Evolutionary conservation across 768 basidiomycete genomes (phyloP), one percentile per base, ranked within the genome.

Genomic region (Serendipita indica): DNA sequence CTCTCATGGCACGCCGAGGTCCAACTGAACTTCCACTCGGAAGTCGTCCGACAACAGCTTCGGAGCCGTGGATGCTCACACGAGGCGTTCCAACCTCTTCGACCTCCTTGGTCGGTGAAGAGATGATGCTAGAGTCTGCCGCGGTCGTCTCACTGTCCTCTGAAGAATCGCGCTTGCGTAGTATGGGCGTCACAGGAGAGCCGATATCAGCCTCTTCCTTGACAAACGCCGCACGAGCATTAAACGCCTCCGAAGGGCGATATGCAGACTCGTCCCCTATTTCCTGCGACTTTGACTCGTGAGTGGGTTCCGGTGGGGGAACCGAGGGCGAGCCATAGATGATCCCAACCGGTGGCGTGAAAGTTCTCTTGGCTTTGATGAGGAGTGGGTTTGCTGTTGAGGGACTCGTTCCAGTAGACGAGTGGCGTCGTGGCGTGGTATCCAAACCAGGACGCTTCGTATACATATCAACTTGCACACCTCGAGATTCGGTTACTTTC

Each of bases 1-100:
- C 83, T 20, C 89, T 77, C 2, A 76, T 78, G 20, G 76, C 66
- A 22, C 61, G 63, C 39, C 46, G 63, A 49, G 37, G 74, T 1
- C 18, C 7, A 6, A n/a, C 16, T 7, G 18, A n/a, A 43, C 27
- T 25, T 7, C 41, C 41, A 6, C 18, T 18, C 2, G 41, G 16
- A 7, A 43, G 18, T 25, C 41, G 41, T n/a, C 18, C 41, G 18
- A n/a, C 49, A 20, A 54, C 49, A 4, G 49, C 22, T 7, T 54
- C 49, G 20, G 49, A 16, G 30, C 4, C 49, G 10, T 28, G 49
- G 49, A 54, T 54, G 10, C 30, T 25, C 20, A 54, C 49, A n/a
- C 30, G 20, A 3, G 49, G 30, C 7, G 49, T 54, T 16, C 20
- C 22, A 32, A 2, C 30, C 2, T 54, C 49, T 46, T 46, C 49